phyloP scores from a whole-genome alignment of 1,139 yeast genomes.

The Blastobotrys apis region DNA sequence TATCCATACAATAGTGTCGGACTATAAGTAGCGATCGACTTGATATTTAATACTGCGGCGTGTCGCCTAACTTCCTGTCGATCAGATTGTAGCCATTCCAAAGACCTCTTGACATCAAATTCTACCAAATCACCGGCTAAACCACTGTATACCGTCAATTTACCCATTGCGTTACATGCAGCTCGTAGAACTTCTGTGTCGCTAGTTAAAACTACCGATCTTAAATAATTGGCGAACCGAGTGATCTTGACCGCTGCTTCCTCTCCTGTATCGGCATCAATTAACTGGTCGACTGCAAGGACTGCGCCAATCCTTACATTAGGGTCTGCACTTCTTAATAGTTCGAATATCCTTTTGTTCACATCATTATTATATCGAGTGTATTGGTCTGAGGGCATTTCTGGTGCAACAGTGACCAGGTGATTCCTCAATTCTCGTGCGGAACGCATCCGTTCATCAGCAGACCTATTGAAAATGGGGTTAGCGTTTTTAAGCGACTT shows the following conservation, averaged over 20 bases:
- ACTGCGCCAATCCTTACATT: slow-evolving; percentile 83
- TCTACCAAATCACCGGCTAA: slow-evolving; percentile 90
- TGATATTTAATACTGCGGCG: slow-evolving; percentile 81
- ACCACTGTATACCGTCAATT: slow-evolving; percentile 84
- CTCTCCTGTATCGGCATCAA: slow-evolving; percentile 69
- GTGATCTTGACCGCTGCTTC: slow-evolving; percentile 88
- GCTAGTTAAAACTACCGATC: slow-evolving; percentile 74
- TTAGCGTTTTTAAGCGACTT: neutral
- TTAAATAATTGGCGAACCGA: slow-evolving; percentile 79
- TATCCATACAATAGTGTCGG: slow-evolving; percentile 80
- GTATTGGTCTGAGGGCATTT: slow-evolving; percentile 71
- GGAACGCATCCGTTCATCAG: slow-evolving; percentile 34
- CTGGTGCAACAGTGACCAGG: slow-evolving; percentile 67
- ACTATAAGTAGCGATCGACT: slow-evolving; percentile 80
- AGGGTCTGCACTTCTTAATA: slow-evolving; percentile 70
- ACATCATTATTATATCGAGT: slow-evolving; percentile 79
- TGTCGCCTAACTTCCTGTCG: slow-evolving; percentile 82
- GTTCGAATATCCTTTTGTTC: slow-evolving; percentile 81
- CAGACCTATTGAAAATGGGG: slow-evolving; percentile 20
- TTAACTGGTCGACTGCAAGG: slow-evolving; percentile 81
- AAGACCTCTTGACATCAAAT: slow-evolving; percentile 80
- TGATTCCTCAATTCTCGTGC: slow-evolving; percentile 67
- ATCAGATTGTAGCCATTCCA: slow-evolving; percentile 85
- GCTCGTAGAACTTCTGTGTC: slow-evolving; percentile 81
- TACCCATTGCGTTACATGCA: slow-evolving; percentile 84